These are phyloP conservation scores for Clathrospora elynae DNA, from an alignment of 2,329 filamentous ascomycete species.

Conservation along the genomic window DNA sequence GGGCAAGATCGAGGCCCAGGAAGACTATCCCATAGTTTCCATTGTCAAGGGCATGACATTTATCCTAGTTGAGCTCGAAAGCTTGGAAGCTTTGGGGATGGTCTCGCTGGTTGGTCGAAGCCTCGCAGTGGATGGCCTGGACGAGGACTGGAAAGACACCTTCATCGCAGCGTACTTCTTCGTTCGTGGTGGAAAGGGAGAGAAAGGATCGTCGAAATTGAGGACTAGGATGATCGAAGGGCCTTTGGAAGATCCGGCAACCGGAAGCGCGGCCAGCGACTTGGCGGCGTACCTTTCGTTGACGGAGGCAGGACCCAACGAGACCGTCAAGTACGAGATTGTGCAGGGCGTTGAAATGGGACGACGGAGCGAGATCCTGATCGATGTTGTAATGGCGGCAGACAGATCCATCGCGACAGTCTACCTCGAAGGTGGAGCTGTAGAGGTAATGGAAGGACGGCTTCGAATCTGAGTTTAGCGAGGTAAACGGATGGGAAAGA, in stretches of 20 bases:
- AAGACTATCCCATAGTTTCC: constrained; percentile 47
- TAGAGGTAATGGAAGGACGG: constrained; percentile 49
- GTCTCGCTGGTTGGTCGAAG: constrained; percentile 45
- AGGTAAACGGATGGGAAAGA: constrained; percentile 6
- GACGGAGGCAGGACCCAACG: constrained; percentile 42
- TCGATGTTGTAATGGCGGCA: constrained; percentile 52
- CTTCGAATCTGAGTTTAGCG: constrained; percentile 25
- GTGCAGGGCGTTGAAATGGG: constrained; percentile 60
- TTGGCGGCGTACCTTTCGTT: constrained; percentile 54
- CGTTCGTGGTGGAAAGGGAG: constrained; percentile 49
- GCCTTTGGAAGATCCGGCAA: constrained; percentile 56
- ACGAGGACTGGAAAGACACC: constrained; percentile 58
- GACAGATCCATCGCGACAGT: constrained; percentile 48
- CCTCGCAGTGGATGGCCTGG: constrained; percentile 46
- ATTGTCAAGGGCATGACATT: constrained; percentile 78
- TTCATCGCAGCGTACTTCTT: constrained; percentile 66
- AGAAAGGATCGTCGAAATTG: constrained; percentile 46
- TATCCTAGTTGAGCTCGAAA: constrained; percentile 65
- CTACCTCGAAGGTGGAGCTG: constrained; percentile 52
- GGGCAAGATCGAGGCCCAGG: constrained; percentile 17
- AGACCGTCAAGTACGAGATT: constrained; percentile 49
- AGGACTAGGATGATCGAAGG: constrained; percentile 66
- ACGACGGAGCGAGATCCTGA: constrained; percentile 55
- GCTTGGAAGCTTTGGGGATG: constrained; percentile 62
- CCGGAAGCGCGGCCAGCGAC: constrained; percentile 57